Base-by-base conservation (phyloP, 164 flowering plant genomes). In the Nelumbo lutea region DNA sequence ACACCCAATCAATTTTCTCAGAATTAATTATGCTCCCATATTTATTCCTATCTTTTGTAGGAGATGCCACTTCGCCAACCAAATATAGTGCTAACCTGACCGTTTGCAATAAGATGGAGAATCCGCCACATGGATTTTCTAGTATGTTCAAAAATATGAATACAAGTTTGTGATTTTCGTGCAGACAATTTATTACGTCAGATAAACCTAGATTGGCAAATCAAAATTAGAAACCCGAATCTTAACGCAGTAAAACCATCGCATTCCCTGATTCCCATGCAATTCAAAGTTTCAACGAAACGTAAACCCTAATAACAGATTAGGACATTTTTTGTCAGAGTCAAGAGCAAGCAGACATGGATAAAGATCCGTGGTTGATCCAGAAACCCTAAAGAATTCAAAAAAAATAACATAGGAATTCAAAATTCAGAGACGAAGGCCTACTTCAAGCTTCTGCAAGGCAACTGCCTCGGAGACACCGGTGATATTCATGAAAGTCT, bases 401-500 rank as follows among this genome's bases (percentile, higher is more conserved):
- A 11, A 59, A 14, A 61, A 68, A 1, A 41, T 43, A 47, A 53
- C 51, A 6, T 13, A 3, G 38, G 4, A 62, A 39, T 3, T 42
- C 9, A 63, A 9, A 41, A 44, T 9, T 4, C 1, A 61, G 61
- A 64, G 42, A 50, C 6, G 50, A 51, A 52, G 53, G 42, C 67
- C 27, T 62, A 88, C 98, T 92, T 84, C 83, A 41, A 91, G 87
- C 57, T 73, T 88, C 59, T 77, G 96, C 38, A 79, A 15, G 45
- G 96, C 96, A 46, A 83, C 79, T 8, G 81, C 79, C 58, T 89
- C 93, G 3, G 93, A 73, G 1, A 78, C 83, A 68, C 94, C 97
- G 59, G 98, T 85, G 81, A 95, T 88, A 87, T 82, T 88, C 63
- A 92, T 82, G 68, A 95, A 95, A 9, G 86, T 89, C 4, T 88